Evolutionary conservation across 2,329 filamentous ascomycete genomes (phyloP), one percentile per base, ranked within the genome.

Genomic region (Talaromyces atroroseus): DNA sequence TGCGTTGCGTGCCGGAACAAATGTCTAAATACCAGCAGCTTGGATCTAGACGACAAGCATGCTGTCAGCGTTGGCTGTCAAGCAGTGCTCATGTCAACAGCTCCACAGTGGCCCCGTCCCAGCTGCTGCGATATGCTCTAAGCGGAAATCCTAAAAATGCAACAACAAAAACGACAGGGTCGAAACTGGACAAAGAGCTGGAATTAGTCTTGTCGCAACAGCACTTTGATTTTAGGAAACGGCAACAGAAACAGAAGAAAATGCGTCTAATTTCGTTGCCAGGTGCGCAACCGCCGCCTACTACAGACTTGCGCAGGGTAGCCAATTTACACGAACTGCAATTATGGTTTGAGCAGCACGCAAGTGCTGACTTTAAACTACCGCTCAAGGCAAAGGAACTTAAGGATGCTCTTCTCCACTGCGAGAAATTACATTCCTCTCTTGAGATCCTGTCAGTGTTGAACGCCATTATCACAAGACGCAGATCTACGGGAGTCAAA

Each of bases 71-170:
- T 16, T 45, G 29, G 18, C 46, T 46, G 21, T 54, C 56, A n/a
- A 53, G n/a, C 10, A 48, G 32, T 23, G n/a, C 45, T 46, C 46
- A 21, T 50, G 38, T 20, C 49, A 18, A 40, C 49, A 46, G 51
- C 55, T 50, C 51, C 51, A 58, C 54, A 29, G 38, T 66, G 54
- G 60, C 65, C 40, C 61, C 65, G 21, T 65, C 68, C 20, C 63
- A 71, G 52, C 48, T 72, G 48, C 59, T 72, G 40, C 67, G 69
- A 53, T 73, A 67, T 60, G 61, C 65, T 12, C 48, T 74, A 36
- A 70, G 60, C 8, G 64, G 64, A 29, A 38, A 49, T 5, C 38
- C 50, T 29, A 26, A 47, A 11, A 49, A n/a, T 20, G 64, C 58
- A 26, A 24, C 54, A 8, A 48, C 62, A 32, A 26, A 7, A 26